Base-by-base conservation (phyloP, 164 flowering plant species). In the Annona cherimola region DNA sequence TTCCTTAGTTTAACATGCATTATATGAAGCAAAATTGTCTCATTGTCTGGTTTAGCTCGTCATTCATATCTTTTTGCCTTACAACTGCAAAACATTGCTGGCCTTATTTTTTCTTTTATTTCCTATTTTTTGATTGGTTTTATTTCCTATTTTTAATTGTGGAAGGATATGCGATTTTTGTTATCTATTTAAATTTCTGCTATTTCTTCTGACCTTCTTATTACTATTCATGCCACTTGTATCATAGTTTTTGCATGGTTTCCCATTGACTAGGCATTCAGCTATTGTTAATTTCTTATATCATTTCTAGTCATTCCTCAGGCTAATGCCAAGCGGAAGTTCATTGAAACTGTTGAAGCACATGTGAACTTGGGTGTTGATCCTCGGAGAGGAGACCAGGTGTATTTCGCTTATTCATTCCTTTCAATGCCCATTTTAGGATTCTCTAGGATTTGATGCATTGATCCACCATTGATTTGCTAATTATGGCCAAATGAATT, bases 321-420 rank as follows among this genome's bases (percentile, higher is more conserved):
- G 99, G 93, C 94, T 66, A 84, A 78, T 88, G 90, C 93, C 67
- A 85, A 80, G 75, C 59, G 77, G 44, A 89, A 84, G 4, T 96
- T 93, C 67, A 85, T 80, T 73, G 97, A 96, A 81, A 93, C 96
- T 71, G 74, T 96, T 65, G 99, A 96, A 86, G 99, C 95, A 42
- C 99, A 96, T 79, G 98, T 88, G 19, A 83, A 79, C 16, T 78
- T 96, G 87, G 91, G 88, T 59, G 83, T 91, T 76, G 92, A 90
- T 59, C 81, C 81, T 66, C 85, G 88, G 40, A 87, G 91, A 73
- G 88, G 88, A 78, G 95, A 94, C 76, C 86, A 87, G 96, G 97
- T 90, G 78, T 59, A 61, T 61, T 50, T 50, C 14, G 57, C 57
- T 50, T 8, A 50, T 50, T 50, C 57, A 50, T 11, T 8, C 57